These are phyloP conservation scores for Fusarium verrucosum DNA, from an alignment of 2,329 filamentous ascomycete species.

Conservation along the genomic window DNA sequence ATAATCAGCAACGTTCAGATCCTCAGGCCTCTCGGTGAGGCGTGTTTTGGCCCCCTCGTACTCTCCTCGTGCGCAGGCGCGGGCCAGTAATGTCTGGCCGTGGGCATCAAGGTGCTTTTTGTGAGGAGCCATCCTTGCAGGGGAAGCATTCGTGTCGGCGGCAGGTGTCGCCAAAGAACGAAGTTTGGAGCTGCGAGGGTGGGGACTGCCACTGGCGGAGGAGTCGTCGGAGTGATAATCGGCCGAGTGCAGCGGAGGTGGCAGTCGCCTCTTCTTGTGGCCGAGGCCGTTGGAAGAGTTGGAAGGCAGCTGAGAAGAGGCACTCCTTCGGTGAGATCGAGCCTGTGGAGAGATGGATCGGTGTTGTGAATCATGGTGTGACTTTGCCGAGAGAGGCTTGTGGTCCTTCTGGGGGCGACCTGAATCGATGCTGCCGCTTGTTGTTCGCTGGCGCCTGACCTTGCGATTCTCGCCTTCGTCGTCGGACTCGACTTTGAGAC, in stretches of 20 bases:
- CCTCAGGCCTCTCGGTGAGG: slow-evolving; percentile 81
- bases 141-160: slow-evolving; percentile 69
- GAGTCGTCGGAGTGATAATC: slow-evolving; percentile 76
- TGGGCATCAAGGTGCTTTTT: slow-evolving; percentile 93
- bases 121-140: slow-evolving; percentile 74
- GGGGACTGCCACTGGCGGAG: slow-evolving; percentile 67
- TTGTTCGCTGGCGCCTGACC: slow-evolving; percentile 62
- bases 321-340: slow-evolving; percentile 68
- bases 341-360: slow-evolving; percentile 69
- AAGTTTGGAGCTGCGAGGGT: slow-evolving; percentile 66
- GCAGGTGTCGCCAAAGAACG: slow-evolving; percentile 65
- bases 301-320: slow-evolving; percentile 69
- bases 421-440: slow-evolving; percentile 54
- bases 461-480: slow-evolving; percentile 66
- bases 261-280: slow-evolving; percentile 69
- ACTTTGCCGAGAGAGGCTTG: slow-evolving; percentile 47
- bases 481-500: slow-evolving; percentile 64
- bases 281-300: slow-evolving; percentile 64
- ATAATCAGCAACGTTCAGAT: slow-evolving; percentile 89
- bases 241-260: slow-evolving; percentile 68
- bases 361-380: slow-evolving; percentile 46
- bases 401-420: slow-evolving; percentile 47
- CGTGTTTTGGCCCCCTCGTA: slow-evolving; percentile 80
- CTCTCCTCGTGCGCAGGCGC: slow-evolving; percentile 87
- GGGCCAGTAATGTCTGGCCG: slow-evolving; percentile 88